These are phyloP conservation scores for Ambispora gerdemannii DNA, from an alignment of 192 early-diverging fungal genomes.

Conservation along the genomic window DNA sequence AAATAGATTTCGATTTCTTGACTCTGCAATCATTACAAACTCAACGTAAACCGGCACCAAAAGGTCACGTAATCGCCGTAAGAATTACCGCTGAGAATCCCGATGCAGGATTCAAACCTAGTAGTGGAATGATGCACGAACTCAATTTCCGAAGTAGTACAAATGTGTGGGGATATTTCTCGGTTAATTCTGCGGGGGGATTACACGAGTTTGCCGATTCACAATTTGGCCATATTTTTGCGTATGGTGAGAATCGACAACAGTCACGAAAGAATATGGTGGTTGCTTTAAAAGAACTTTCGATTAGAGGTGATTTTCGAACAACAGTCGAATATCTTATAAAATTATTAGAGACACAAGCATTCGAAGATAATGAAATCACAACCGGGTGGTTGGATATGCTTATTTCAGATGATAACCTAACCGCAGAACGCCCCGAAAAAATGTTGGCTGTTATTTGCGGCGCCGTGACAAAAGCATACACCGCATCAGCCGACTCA, in stretches of 20 bases:
- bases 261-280: constrained; percentile 95
- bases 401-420: constrained; percentile 78
- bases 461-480: constrained; percentile 87
- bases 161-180: constrained; percentile 99
- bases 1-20: constrained; percentile 93
- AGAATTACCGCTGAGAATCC: constrained; percentile 99
- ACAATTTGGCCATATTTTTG: constrained; percentile 98
- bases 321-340: constrained; percentile 98
- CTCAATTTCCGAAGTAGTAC: constrained; percentile 94
- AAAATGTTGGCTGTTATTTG: constrained; percentile 86
- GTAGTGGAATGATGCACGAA: constrained; percentile 92
- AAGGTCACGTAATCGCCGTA: constrained; percentile 97
- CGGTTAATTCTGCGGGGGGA: constrained; percentile 89
- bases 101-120: constrained; percentile 99
- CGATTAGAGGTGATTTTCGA: constrained; percentile 97
- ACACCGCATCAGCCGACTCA: constrained; percentile 60
- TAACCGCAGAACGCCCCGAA: constrained; percentile 90
- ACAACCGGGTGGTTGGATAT: constrained; percentile 96
- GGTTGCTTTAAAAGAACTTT: constrained; percentile 95
- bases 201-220: constrained; percentile 99
- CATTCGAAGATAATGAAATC: constrained; percentile 85
- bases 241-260: constrained; percentile 92
- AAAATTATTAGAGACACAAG: constrained; percentile 84
- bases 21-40: constrained; percentile 71
- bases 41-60: constrained; percentile 88